Percentiles rank a stretch among this genome's conserved stretches.
phyloP scores from a whole-genome alignment of 306 rosid genomes.

The Morella rubra region DNA sequence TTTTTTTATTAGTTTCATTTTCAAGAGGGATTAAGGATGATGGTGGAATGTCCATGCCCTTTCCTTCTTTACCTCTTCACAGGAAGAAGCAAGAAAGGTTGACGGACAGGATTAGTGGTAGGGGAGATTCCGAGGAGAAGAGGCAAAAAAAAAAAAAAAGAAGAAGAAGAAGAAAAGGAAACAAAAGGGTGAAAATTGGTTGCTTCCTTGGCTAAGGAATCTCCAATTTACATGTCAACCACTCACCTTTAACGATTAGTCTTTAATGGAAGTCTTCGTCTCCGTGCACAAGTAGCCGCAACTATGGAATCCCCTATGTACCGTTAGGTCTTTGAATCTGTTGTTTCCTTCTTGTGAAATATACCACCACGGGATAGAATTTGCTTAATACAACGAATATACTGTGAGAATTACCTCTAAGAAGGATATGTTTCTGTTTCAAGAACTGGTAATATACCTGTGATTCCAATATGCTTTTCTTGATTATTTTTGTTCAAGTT shows the following conservation, averaged over 20 bases:
- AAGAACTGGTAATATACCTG: not conserved
- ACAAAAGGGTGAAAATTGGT: constrained; percentile 7
- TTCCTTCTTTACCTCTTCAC: constrained; percentile 33
- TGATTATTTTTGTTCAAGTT: no score
- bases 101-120: constrained; percentile 28
- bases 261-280: constrained; percentile 27
- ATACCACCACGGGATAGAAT: constrained; percentile 23
- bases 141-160: no score
- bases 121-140: constrained; percentile 32
- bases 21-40: constrained; percentile 41
- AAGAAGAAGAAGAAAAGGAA: constrained; percentile 10
- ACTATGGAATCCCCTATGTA: not conserved
- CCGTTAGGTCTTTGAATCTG: not conserved
- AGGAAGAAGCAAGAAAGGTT: constrained; percentile 3
- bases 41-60: constrained; percentile 35
- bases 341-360: constrained; percentile 25
- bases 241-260: constrained; percentile 29
- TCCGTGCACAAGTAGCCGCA: constrained; percentile 19
- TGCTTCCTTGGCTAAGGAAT: constrained; percentile 36
- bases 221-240: constrained; percentile 40
- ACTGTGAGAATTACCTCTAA: not conserved
- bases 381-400: not conserved
- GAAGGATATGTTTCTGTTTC: not conserved
- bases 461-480: not conserved
- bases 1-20: constrained; percentile 22